These are phyloP conservation scores for Ophiocordyceps camponoti-floridani DNA, from an alignment of 2,329 filamentous ascomycete species.

Conservation along the genomic window DNA sequence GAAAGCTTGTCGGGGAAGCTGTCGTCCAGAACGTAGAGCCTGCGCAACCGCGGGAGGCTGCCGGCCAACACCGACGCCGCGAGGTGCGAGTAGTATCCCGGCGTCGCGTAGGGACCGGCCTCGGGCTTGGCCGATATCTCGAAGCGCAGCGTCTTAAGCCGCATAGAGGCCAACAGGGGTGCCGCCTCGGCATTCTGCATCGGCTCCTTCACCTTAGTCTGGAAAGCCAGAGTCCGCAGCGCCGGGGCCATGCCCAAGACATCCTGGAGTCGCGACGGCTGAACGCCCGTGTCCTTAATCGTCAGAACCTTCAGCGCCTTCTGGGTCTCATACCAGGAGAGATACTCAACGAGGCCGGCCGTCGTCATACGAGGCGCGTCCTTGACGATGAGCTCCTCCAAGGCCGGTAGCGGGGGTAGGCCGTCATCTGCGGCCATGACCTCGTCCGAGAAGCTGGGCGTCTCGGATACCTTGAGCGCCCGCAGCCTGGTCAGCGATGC, in stretches of 20 bases:
- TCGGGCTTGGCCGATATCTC: slow-evolving; percentile 52
- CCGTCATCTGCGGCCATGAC: slow-evolving; percentile 50
- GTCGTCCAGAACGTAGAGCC: slow-evolving; percentile 74
- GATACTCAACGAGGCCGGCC: slow-evolving; percentile 49
- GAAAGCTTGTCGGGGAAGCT: slow-evolving; percentile 67
- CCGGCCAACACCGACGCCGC: slow-evolving; percentile 64
- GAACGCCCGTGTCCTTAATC: slow-evolving; percentile 54
- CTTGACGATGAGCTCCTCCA: slow-evolving; percentile 57
- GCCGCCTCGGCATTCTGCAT: slow-evolving; percentile 28
- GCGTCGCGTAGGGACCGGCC: slow-evolving; percentile 38
- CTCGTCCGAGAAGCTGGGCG: slow-evolving; percentile 55
- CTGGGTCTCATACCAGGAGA: slow-evolving; percentile 41
- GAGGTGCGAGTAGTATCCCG: slow-evolving; percentile 69
- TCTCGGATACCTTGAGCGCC: slow-evolving; percentile 57
- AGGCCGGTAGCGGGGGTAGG: slow-evolving; percentile 53
- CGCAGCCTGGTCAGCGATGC: slow-evolving; percentile 47
- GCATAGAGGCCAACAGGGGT: slow-evolving; percentile 48
- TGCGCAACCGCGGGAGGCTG: slow-evolving; percentile 52
- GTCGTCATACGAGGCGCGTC: slow-evolving; percentile 55
- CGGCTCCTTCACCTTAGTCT: slow-evolving; percentile 28
- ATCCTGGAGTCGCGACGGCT: slow-evolving; percentile 39
- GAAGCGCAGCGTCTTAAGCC: slow-evolving; percentile 58
- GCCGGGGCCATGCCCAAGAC: slow-evolving; percentile 38
- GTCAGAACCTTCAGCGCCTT: slow-evolving; percentile 48
- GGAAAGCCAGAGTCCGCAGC: slow-evolving; percentile 38